Evolutionary conservation across 2,329 filamentous ascomycete genomes (phyloP).

Genomic region (Aspergillus sp.): DNA sequence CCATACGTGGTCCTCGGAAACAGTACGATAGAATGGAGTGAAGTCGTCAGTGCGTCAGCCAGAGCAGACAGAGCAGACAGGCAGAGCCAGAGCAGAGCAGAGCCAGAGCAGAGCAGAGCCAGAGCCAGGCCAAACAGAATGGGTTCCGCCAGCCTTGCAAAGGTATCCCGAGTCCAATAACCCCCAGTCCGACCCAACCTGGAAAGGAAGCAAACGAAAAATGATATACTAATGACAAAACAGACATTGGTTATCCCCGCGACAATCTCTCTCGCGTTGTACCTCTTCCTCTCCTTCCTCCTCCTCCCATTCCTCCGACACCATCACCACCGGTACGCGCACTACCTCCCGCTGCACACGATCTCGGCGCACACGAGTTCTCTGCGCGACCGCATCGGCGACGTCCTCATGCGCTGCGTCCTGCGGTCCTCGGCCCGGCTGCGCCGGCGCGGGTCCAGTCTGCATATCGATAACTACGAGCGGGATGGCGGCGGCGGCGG

Average conservation of each 20-base stretch:
- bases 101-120: too few relatives aligned
- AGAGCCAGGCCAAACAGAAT: too few relatives aligned
- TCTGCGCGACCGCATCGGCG: conserved; percentile 41
- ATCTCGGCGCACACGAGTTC: conserved; percentile 46
- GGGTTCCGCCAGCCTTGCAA: conserved; percentile 18
- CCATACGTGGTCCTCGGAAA: too few relatives aligned
- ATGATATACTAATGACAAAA: neutral
- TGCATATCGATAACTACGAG: conserved; percentile 21
- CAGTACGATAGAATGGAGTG: too few relatives aligned
- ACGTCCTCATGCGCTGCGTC: conserved; percentile 36
- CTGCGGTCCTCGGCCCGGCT: conserved; percentile 26
- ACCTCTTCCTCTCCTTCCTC: conserved; percentile 57
- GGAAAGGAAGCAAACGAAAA: too few relatives aligned
- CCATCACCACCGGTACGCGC: conserved; percentile 62
- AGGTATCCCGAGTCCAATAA: too few relatives aligned
- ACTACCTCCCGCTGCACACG: conserved; percentile 62
- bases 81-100: too few relatives aligned
- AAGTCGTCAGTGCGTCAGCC: too few relatives aligned
- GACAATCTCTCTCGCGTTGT: conserved; percentile 60
- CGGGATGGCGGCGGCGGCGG: too few relatives aligned
- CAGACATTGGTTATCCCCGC: conserved; percentile 65
- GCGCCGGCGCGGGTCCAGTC: conserved; percentile 38
- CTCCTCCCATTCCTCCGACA: conserved; percentile 61
- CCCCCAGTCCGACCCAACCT: too few relatives aligned
- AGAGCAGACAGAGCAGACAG: too few relatives aligned